Conservation (phyloP, 331 rosid species). For the Cydonia oblonga region DNA sequence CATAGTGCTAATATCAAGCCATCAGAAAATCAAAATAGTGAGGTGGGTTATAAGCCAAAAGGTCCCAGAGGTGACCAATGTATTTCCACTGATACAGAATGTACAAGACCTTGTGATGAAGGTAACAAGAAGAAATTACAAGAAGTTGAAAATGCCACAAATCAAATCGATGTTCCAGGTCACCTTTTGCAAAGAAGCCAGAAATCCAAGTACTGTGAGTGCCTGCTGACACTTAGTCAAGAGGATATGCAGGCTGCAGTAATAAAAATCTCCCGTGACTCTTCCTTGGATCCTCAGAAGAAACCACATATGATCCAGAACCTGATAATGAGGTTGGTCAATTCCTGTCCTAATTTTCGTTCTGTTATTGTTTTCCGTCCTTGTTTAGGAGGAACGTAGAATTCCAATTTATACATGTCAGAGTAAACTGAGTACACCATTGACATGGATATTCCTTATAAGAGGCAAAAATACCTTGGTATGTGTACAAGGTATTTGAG, state of each 20-base stretch:
- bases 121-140: constrained; percentile 20
- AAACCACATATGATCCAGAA: constrained; percentile 72
- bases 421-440: neutral
- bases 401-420: neutral
- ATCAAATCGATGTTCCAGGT: constrained; percentile 4
- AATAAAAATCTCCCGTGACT: constrained; percentile 61
- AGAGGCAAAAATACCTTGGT: neutral
- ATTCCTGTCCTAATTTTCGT: neutral
- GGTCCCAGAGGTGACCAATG: constrained; percentile 17
- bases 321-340: constrained; percentile 65
- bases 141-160: constrained; percentile 16
- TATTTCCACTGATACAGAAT: constrained; percentile 20
- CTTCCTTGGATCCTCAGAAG: constrained; percentile 54
- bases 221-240: constrained; percentile 59
- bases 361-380: neutral
- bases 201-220: constrained; percentile 30
- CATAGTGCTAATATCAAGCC: constrained; percentile 17
- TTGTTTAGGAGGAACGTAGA: too few relatives aligned
- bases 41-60: constrained; percentile 23
- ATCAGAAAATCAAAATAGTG: constrained; percentile 8
- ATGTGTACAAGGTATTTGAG: neutral
- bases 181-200: constrained; percentile 19
- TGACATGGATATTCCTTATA: neutral
- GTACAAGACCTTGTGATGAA: constrained; percentile 11
- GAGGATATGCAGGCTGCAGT: constrained; percentile 66